Evolutionary conservation across 2,329 filamentous ascomycete genomes (phyloP), one percentile per base, ranked within the genome.

Genomic region (Arthrinium puccinioides): DNA sequence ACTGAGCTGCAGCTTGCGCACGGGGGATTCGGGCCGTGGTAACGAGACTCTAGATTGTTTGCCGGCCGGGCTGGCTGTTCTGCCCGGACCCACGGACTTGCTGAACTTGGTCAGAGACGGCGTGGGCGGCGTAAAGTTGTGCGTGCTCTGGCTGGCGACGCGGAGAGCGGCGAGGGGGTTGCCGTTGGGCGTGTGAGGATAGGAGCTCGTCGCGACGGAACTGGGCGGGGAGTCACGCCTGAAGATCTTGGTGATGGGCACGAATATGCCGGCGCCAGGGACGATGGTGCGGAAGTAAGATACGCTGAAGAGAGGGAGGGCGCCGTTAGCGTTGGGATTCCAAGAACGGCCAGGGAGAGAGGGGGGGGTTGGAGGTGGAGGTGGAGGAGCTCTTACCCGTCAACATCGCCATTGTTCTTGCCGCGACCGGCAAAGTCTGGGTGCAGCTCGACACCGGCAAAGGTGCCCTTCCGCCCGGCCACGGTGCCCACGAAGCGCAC

Each of bases 381-480:
- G n/a, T n/a, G n/a, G n/a, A n/a, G 38, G 31, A 25, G 39, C 25
- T 55, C 77, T 62, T 72, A 90, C 86, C 90, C 92, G 50, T 97
- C 90, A 38, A 97, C 92, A 60, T 95, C 89, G 45, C 92, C 92
- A 53, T 77, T 94, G 56, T 98, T 98, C 70, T 98, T 98, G 23
- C 92, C 92, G 55, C 84, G 78, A 36, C 72, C 62, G 23, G 88
- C 85, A 66, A 83, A 94, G 48, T 94, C 85, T 37, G 76, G 69
- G 52, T 82, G 79, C 45, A 98, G 71, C 62, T 98, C 92, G 24
- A 98, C 86, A 31, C 92, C 92, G 21, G 87, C 88, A 68, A 98
- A 98, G 15, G 77, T 76, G 35, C 92, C 92, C 49, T 84, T 87
- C 68, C 95, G 96, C 45, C 89, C 89, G 50, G 81, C 77, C 27